Base-by-base conservation (phyloP, 345 rosid genomes). In the Geranium rotundifolium region DNA sequence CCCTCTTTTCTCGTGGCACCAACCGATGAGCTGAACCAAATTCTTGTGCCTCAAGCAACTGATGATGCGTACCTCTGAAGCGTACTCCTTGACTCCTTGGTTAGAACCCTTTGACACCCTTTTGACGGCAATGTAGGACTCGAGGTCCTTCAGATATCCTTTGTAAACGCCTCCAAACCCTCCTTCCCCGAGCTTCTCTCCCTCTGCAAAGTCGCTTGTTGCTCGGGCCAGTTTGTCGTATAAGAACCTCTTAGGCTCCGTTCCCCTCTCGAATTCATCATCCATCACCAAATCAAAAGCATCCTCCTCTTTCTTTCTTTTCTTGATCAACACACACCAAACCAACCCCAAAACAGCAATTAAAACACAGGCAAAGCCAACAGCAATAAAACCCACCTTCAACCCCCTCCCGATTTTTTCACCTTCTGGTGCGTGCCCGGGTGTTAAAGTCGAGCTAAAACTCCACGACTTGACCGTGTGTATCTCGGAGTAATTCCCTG, bases 121-220 rank as follows among this genome's bases (percentile, higher is more conserved):
- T n/a, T n/a, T n/a, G 9, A 41, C 50, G 10, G 50, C 50, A 5
- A 41, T 12, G 14, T 41, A 6, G 13, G 14, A 41, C 54, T 80
- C 74, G 5, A 80, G 72, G 0, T 76, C 79, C 0, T 62, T 34
- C 16, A 76, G 29, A 17, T n/a, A 56, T 5, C 77, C 71, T 18
- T 3, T 70, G 27, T 71, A 76, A 50, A 76, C 81, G 0, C 50
- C 71, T 9, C 77, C 72, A 7, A 74, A 80, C 0, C 77, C 81
- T 50, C 79, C 81, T 14, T 65, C 70, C 1, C 81, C 75, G 1
- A 80, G 69, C 61, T 69, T 69, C 57, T 54, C 56, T 16, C 63
- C 59, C n/a, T 69, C 69, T 0, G 64, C 31, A 17, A 79, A 79
- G 41, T 73, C 66, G 1, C 37, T 55, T 2, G 80, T 76, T 9